Conservation (phyloP, 345 rosid species). For the Odontarrhena argentea region DNA sequence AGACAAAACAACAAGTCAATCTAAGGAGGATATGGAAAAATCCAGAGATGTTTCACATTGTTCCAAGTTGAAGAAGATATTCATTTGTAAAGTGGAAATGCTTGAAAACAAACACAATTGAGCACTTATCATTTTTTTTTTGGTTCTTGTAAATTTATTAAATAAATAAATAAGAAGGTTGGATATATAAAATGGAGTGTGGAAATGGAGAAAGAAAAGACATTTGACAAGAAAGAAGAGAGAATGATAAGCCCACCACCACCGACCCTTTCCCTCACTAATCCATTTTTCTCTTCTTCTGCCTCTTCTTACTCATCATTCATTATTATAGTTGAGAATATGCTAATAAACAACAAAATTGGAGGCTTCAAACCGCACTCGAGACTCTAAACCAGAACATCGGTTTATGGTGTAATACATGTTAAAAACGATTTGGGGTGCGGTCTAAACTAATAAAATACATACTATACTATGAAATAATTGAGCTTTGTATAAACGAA, state of each 20-base stretch:
- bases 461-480: too few species aligned
- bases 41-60: background rate
- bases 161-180: conserved; percentile 5
- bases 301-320: conserved; percentile 34
- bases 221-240: conserved; percentile 44
- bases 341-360: conserved; percentile 18
- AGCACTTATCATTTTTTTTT: background rate
- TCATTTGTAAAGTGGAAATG: background rate
- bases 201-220: conserved; percentile 45
- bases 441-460: too few species aligned
- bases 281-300: conserved; percentile 22
- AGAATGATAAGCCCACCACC: conserved; percentile 43
- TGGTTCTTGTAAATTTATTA: background rate
- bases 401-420: too few species aligned
- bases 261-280: conserved; percentile 37
- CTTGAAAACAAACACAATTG: background rate
- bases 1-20: conserved; percentile 7
- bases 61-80: background rate
- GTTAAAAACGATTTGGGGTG: too few species aligned
- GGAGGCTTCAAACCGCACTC: background rate
- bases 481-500: too few species aligned
- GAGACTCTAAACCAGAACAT: too few species aligned
- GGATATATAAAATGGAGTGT: conserved; percentile 24
- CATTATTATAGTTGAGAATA: conserved; percentile 22
- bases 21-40: background rate